Conservation (phyloP, 2,329 filamentous ascomycete genomes). For the Apiospora rasikravindrae region DNA sequence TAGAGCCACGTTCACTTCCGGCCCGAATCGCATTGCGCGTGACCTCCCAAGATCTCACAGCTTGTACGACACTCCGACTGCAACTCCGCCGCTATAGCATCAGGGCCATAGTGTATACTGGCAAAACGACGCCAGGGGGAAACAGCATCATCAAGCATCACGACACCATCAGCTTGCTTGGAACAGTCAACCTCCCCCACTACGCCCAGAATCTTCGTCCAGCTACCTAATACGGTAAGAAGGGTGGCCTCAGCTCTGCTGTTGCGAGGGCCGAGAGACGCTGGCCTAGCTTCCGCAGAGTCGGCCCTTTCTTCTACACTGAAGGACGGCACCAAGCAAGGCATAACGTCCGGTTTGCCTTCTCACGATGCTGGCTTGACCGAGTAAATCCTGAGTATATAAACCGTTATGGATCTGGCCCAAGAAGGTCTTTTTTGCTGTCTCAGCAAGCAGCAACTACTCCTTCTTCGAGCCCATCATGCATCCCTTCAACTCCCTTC, state of each 20-base stretch:
- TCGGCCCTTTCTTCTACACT: constrained; percentile 24
- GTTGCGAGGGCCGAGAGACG: neutral
- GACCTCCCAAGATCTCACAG: neutral
- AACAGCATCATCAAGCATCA: neutral
- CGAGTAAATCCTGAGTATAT: constrained; percentile 32
- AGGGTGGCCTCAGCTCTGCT: neutral
- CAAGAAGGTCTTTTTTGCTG: constrained; percentile 26
- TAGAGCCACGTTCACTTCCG: constrained; percentile 9
- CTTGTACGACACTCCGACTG: constrained; percentile 17
- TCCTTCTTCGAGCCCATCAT: constrained; percentile 49
- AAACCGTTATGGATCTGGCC: constrained; percentile 34
- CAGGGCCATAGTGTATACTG: neutral
- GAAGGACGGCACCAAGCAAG: neutral
- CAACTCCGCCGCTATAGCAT: constrained; percentile 14
- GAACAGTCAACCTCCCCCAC: neutral
- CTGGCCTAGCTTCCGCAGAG: neutral
- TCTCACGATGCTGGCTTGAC: constrained; percentile 24
- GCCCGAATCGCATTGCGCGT: constrained; percentile 4
- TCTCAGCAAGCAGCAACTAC: constrained; percentile 32
- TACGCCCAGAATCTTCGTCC: neutral
- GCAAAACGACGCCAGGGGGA: neutral
- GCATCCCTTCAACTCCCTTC: constrained; percentile 54
- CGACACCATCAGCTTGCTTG: constrained; percentile 4
- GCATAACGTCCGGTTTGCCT: constrained; percentile 3
- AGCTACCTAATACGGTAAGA: neutral